A percentile compares a stretch with the other conserved stretches of the same genome.
Conservation (phyloP, 345 rosid species). For the Salix exigua region DNA sequence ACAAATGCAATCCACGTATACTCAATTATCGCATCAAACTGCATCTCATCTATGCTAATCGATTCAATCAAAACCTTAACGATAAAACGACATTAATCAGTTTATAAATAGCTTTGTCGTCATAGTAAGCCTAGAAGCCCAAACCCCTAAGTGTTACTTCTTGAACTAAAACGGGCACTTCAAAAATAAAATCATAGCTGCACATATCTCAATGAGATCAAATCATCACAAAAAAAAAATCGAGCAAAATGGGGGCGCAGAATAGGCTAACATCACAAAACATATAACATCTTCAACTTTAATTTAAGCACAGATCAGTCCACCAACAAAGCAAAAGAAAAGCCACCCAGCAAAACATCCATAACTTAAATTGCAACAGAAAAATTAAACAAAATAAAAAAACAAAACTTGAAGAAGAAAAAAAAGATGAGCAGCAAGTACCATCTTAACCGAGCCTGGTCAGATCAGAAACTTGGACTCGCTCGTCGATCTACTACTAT, state of each 20-base stretch:
- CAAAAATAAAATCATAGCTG: not conserved
- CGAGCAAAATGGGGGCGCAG: not conserved
- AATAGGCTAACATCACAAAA: not conserved
- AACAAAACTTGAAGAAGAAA: not conserved
- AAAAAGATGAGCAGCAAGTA: slow-evolving; percentile 12
- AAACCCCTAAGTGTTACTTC: not conserved
- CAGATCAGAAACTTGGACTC: slow-evolving; percentile 39
- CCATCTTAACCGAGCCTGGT: slow-evolving; percentile 32
- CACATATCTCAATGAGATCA: slow-evolving; percentile 9
- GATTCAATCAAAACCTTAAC: not conserved
- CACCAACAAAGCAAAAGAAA: slow-evolving; percentile 9
- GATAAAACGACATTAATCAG: not conserved
- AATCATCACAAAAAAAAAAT: not conserved
- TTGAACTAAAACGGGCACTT: not conserved
- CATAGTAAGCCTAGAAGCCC: not conserved
- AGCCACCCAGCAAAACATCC: slow-evolving; percentile 3
- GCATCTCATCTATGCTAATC: not conserved
- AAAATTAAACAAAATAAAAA: not conserved
- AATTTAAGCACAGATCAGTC: slow-evolving; percentile 38
- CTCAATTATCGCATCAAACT: not conserved
- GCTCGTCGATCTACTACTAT: slow-evolving; percentile 47
- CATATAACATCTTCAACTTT: slow-evolving; percentile 7
- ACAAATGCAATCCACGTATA: not conserved
- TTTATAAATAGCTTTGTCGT: not conserved
- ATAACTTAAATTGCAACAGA: not conserved